phyloP scores from a whole-genome alignment of 352 stramenopile genomes.

The Blastocystis hominis region DNA sequence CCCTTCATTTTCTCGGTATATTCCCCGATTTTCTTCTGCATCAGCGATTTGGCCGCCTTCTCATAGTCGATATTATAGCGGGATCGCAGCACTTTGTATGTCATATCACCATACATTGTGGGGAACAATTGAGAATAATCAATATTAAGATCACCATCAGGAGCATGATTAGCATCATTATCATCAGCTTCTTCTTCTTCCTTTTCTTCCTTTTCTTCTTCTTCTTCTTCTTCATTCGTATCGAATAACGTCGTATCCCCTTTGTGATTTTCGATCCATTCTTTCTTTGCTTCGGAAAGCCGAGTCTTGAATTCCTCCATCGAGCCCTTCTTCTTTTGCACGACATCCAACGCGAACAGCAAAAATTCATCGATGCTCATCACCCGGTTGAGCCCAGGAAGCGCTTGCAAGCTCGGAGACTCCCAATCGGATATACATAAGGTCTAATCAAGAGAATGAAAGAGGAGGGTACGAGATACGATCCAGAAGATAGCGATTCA shows the following conservation, averaged over 20 bases:
- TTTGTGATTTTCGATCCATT: no score
- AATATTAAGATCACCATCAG: no score
- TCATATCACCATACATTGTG: background rate
- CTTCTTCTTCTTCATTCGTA: no score
- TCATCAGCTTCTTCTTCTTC: no score
- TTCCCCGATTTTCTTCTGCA: background rate
- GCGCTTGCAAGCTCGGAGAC: background rate
- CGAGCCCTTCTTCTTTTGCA: background rate
- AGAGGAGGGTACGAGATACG: background rate
- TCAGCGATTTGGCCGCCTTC: background rate
- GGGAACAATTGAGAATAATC: no score
- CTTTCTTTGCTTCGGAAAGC: no score
- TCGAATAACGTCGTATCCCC: no score
- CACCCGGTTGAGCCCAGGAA: background rate
- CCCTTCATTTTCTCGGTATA: background rate
- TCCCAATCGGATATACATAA: background rate
- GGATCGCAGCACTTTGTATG: background rate
- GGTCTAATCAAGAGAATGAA: background rate
- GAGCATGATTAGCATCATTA: no score
- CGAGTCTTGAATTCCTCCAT: no score
- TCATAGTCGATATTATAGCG: background rate
- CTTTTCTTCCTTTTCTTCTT: no score
- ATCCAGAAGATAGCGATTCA: background rate
- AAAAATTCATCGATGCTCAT: conserved; percentile 20
- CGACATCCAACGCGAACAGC: background rate